Base-by-base conservation (phyloP, 1,284 basidiomycete genomes). In the Ganoderma sinense region DNA sequence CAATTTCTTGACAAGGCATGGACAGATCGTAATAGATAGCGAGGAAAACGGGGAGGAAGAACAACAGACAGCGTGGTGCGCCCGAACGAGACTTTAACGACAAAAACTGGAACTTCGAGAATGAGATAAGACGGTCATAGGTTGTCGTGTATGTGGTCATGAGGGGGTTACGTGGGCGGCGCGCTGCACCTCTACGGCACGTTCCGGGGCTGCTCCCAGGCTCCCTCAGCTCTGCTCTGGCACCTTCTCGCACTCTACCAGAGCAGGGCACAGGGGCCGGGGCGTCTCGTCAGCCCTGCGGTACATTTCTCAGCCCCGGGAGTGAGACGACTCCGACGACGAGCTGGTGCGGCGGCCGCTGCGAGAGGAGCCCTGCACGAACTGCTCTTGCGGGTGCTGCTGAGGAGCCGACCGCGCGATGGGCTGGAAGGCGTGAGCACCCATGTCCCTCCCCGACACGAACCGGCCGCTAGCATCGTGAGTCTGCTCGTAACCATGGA, bases 291-390 rank as follows among this genome's bases (percentile, higher is more conserved):
- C 62, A 45, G 41, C 56, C 13, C 41, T 51, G 59, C 26, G 53
- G 31, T 20, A 36, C 16, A 23, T 31, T 14, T n/a, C 16, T 66
- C 58, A 71, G 20, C 69, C 71, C 56, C 62, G 69, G 29, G 71
- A 69, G 51, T 26, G 39, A 16, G 59, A 61, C 39, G 71, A 73
- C 43, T 41, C 64, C 11, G 71, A 70, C 13, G 67, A 70, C 23
- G 66, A 68, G 63, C 67, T 70, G 16, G 60, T 51, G 53, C 69
- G 65, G 36, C 66, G 48, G 53, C 63, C 63, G 48, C 59, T 59
- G 20, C 69, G 67, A 20, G 69, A 69, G 8, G 69, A 67, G 43
- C 71, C 69, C 63, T 70, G 65, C 33, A 67, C 63, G 65, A 67
- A 73, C 8, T 62, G 36, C 45, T 36, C 36, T 36, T 36, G 36